These are phyloP conservation scores for Mesembryanthemum crystallinum DNA, from an alignment of 148 eudicot genomes.

Conservation along the genomic window DNA sequence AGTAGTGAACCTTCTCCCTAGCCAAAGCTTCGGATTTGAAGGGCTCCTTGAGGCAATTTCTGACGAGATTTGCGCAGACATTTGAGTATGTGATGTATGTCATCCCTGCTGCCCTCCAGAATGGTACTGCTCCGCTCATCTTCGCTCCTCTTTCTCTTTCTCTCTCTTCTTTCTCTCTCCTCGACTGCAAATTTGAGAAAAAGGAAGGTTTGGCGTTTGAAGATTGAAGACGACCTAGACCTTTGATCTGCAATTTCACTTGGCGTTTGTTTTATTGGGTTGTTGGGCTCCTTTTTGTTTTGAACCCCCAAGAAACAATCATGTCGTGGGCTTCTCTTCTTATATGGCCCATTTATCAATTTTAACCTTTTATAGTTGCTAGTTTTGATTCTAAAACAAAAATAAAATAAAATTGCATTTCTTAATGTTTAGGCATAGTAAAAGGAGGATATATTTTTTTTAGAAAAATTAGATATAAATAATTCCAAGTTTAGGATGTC, in stretches of 20 bases:
- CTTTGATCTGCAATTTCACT: neutral
- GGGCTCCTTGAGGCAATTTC: constrained; percentile 94
- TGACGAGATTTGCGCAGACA: constrained; percentile 72
- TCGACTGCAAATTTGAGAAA: neutral
- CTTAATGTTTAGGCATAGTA: too few species aligned
- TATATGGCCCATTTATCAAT: neutral
- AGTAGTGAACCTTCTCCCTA: constrained; percentile 80
- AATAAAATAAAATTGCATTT: too few species aligned
- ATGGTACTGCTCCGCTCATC: constrained; percentile 62
- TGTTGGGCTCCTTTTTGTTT: neutral
- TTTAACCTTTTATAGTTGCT: too few species aligned
- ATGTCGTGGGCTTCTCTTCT: neutral
- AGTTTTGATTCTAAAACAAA: too few species aligned
- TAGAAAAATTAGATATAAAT: too few species aligned
- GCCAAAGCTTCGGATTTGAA: constrained; percentile 54
- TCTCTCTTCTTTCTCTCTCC: constrained; percentile 10
- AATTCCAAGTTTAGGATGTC: too few species aligned
- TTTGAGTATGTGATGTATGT: constrained; percentile 91
- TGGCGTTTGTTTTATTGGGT: too few species aligned
- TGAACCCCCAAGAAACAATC: neutral
- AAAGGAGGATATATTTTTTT: too few species aligned
- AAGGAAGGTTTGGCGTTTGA: too few species aligned
- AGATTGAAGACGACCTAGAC: constrained; percentile 3
- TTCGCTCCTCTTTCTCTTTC: constrained; percentile 6
- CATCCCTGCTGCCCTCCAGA: constrained; percentile 98